These are phyloP conservation scores for Gynochthodes officinalis DNA, from an alignment of 257 asterid species.

Conservation along the genomic window DNA sequence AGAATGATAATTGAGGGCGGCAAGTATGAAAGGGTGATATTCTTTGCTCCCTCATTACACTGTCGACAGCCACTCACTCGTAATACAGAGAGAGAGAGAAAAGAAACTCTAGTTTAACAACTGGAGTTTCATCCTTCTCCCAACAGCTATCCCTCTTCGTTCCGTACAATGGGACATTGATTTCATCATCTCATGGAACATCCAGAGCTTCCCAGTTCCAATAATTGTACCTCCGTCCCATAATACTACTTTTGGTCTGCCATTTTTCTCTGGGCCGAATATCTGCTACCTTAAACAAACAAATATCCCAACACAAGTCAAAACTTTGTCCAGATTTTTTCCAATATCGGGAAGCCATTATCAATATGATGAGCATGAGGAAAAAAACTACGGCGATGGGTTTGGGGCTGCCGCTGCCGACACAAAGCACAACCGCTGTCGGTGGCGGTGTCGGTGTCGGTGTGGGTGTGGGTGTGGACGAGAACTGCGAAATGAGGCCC, in stretches of 20 bases:
- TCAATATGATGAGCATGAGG: conserved; percentile 72
- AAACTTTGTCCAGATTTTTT: neutral
- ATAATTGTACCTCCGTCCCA: neutral
- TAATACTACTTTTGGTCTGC: neutral
- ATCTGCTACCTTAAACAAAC: no score
- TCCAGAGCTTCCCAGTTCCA: conserved; percentile 6
- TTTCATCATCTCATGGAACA: conserved; percentile 1
- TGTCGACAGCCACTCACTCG: neutral
- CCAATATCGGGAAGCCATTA: neutral
- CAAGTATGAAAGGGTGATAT: neutral
- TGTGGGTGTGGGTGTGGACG: conserved; percentile 19
- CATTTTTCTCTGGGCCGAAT: neutral
- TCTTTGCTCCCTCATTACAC: neutral
- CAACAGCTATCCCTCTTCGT: neutral
- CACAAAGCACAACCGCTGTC: conserved; percentile 9
- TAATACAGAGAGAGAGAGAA: neutral
- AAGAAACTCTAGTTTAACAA: neutral
- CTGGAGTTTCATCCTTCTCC: neutral
- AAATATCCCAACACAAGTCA: neutral
- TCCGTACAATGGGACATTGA: conserved; percentile 8
- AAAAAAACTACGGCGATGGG: conserved; percentile 24
- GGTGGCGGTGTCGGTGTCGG: conserved; percentile 29
- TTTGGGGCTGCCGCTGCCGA: conserved; percentile 14
- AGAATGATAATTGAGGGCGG: no score
- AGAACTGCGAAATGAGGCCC: conserved; percentile 76